Base-by-base conservation (phyloP, 805 yeast genomes). In the Cyberlindnera xishuangbannaensis region DNA sequence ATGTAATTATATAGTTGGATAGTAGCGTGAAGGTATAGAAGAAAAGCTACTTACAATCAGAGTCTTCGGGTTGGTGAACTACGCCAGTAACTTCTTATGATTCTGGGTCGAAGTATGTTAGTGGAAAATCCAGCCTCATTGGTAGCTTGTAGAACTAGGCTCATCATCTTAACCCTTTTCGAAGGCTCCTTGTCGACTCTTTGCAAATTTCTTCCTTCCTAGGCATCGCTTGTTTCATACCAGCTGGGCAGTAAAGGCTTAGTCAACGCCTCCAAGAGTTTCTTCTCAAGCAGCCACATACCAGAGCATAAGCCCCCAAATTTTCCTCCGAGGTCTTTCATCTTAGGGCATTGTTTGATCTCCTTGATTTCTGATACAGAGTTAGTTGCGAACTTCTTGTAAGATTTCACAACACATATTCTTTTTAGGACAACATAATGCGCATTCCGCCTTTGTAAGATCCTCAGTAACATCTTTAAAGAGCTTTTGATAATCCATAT, bases 111-210 rank as follows among this genome's bases (percentile, higher is more conserved):
- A n/a, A n/a, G n/a, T n/a, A n/a, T n/a, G n/a, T n/a, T n/a, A n/a
- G n/a, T n/a, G n/a, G n/a, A n/a, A n/a, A n/a, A n/a, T n/a, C n/a
- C n/a, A n/a, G n/a, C n/a, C n/a, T n/a, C n/a, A n/a, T n/a, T n/a
- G n/a, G n/a, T n/a, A n/a, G 14, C 15, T 25, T 18, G 13, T 6
- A 20, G 14, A n/a, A 20, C 7, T 2, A n/a, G 6, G 30, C 45
- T 25, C 20, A 41, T 45, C 25, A 44, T 20, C 19, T 43, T 44
- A 3, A 14, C 12, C 30, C 54, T 44, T 26, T 37, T 47, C 12
- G 34, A 29, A 2, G 41, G n/a, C n/a, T n/a, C n/a, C n/a, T n/a
- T n/a, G n/a, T n/a, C n/a, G n/a, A 29, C 20, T 48, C 53, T 19
- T 32, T 38, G 2, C 33, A 28, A 11, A 48, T 25, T 3, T 31